Conservation (phyloP, 768 basidiomycete species). For the Tulasnella sp. region DNA sequence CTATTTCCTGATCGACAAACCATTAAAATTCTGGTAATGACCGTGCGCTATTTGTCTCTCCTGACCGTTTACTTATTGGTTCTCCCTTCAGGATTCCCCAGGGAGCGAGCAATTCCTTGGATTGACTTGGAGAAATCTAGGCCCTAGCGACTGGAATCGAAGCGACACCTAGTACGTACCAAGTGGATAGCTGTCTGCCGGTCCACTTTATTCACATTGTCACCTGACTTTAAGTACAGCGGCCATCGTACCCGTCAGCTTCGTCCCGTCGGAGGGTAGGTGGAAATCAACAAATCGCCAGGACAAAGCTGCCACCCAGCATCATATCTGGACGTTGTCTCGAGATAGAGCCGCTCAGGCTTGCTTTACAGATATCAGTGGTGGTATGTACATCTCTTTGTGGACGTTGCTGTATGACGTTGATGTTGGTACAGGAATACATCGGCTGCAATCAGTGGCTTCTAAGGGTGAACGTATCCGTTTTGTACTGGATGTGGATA, state of each 20-base stretch:
- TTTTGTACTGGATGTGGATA: background rate
- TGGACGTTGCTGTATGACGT: background rate
- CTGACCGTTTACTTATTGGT: background rate
- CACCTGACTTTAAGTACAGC: background rate
- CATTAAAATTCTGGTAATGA: background rate
- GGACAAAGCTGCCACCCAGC: background rate
- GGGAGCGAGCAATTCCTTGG: background rate
- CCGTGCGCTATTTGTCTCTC: too few relatives aligned
- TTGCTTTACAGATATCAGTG: background rate
- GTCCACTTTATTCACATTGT: background rate
- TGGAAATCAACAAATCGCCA: background rate
- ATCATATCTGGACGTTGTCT: background rate
- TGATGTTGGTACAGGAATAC: background rate
- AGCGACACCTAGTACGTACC: background rate
- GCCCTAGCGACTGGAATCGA: background rate
- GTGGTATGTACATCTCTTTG: background rate
- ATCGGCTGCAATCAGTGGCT: background rate
- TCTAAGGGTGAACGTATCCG: background rate
- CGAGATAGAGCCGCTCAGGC: background rate
- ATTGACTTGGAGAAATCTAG: background rate
- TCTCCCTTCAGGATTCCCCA: background rate
- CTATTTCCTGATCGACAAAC: background rate
- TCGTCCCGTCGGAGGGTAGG: background rate
- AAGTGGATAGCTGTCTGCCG: background rate
- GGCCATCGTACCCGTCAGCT: background rate